Percentiles rank a stretch among this genome's conserved stretches.
phyloP scores from a whole-genome alignment of 495 filamentous ascomycete species.

The Lineolata rhizophorae region DNA sequence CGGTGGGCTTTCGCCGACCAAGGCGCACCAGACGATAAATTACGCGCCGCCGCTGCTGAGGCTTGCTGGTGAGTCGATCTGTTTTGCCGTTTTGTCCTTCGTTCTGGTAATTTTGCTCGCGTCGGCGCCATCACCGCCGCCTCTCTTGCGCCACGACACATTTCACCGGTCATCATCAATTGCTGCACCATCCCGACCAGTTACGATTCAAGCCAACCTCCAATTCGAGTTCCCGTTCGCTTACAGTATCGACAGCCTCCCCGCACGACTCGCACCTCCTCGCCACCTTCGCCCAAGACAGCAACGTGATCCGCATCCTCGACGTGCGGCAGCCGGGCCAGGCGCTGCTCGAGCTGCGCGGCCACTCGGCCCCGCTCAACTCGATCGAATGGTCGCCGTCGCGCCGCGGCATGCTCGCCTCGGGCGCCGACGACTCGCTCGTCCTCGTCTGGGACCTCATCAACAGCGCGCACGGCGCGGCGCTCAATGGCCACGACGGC shows the following conservation, averaged over 20 bases:
- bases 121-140: too few relatives aligned
- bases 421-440: conserved; percentile 74
- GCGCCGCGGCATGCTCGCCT: conserved; percentile 69
- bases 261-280: conserved; percentile 91
- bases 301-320: conserved; percentile 78
- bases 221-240: background rate
- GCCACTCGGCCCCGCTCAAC: conserved; percentile 70
- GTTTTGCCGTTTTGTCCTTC: too few relatives aligned
- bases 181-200: background rate
- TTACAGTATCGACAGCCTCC: too few relatives aligned
- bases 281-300: conserved; percentile 89
- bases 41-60: conserved; percentile 37
- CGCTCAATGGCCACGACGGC: conserved; percentile 5
- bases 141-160: conserved; percentile 66
- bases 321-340: conserved; percentile 94
- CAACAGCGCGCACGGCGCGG: conserved; percentile 28
- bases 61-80: too few relatives aligned
- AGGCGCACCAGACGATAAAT: conserved; percentile 49
- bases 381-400: conserved; percentile 90
- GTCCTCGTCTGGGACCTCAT: conserved; percentile 90
- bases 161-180: conserved; percentile 28
- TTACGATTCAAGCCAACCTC: background rate
- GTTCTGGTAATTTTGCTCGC: too few relatives aligned
- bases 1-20: conserved; percentile 37
- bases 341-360: conserved; percentile 79